Evolutionary conservation across 805 yeast species (phyloP), one percentile per base, ranked within the genome.

Genomic region (Candida khao-thaluensis): DNA sequence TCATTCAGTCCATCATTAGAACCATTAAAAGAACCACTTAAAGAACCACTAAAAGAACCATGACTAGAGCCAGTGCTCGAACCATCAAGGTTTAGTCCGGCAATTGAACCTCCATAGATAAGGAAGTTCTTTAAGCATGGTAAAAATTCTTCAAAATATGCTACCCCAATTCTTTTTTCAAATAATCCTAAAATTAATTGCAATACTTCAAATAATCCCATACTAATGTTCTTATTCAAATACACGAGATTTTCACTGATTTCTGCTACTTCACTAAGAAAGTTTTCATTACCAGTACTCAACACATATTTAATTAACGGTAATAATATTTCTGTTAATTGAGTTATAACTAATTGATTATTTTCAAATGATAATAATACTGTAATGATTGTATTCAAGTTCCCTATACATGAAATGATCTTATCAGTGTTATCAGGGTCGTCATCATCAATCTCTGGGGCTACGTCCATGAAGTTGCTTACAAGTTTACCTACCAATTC

Each of bases 291-390:
- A 27, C 77, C 77, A 53, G 84, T 74, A 24, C 67, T 73, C 27
- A 91, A 69, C 5, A 90, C 84, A 48, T 73, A 77, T 43, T 74
- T 74, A 31, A 88, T 77, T 11, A 82, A 80, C 5, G 95, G 95
- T 35, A 74, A 63, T 35, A 85, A 76, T 5, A 80, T 77, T 38
- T 76, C 80, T 53, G 86, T 88, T 36, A 90, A 68, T 54, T 71
- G 72, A 17, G 60, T 62, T 11, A 87, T 81, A 35, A 84, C 72
- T 29, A 79, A 85, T 7, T 69, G 69, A 1, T 96, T 82, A 54
- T 82, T 84, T 59, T 93, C 95, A 64, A 90, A 79, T 4, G 95
- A 81, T 35, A 86, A 62, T 28, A 91, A 63, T 38, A 91, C 82
- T 0, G 96, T 87, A 22, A 84, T 77, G 64, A 90, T 75, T 2